These are phyloP conservation scores for Dysphania ambrosioides DNA, from an alignment of 148 eudicot species.

Conservation along the genomic window DNA sequence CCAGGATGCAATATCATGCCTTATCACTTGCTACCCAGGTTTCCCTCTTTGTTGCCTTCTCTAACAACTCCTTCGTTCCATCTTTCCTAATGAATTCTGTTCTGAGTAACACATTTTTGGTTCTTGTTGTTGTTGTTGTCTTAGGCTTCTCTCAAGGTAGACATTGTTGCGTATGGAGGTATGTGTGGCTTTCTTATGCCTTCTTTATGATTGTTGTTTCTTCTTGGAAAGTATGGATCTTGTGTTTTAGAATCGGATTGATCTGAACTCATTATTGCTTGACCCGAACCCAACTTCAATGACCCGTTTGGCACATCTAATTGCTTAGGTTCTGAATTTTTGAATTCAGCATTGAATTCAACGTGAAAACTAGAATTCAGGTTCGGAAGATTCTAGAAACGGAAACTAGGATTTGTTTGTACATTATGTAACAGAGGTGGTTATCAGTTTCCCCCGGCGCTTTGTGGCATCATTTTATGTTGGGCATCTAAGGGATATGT, in stretches of 20 bases:
- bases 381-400: background rate
- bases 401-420: background rate
- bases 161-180: conserved; percentile 98
- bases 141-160: conserved; percentile 82
- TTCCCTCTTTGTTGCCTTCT: background rate
- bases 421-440: background rate
- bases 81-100: background rate
- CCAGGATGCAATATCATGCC: conserved; percentile 95
- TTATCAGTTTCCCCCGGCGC: background rate
- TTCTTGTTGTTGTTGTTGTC: conserved; percentile 14
- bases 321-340: background rate
- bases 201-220: conserved; percentile 5
- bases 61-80: background rate
- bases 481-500: too few relatives aligned
- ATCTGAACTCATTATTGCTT: background rate
- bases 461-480: background rate
- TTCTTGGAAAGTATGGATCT: background rate
- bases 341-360: too few relatives aligned
- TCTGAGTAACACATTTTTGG: conserved; percentile 9
- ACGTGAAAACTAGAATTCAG: background rate
- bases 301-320: background rate
- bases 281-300: background rate
- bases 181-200: conserved; percentile 1
- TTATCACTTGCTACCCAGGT: conserved; percentile 95
- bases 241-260: background rate